Percentiles rank a stretch among this genome's conserved stretches.
phyloP scores from a whole-genome alignment of 331 rosid genomes.

The Dryas integrifolia region DNA sequence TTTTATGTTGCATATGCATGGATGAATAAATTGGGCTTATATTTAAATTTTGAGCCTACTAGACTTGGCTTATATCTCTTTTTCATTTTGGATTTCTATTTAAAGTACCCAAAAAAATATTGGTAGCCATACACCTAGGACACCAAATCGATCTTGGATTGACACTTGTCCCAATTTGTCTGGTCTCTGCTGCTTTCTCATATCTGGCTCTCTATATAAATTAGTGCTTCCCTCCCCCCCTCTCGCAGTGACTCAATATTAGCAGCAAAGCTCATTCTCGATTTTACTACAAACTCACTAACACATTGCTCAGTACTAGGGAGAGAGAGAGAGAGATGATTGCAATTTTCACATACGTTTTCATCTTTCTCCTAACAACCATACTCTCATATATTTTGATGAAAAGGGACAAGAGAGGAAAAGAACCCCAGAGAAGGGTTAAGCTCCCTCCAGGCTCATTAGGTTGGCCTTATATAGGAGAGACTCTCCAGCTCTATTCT shows the following conservation, averaged over 20 bases:
- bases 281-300: not conserved
- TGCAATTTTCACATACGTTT: conserved; percentile 24
- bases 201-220: conserved; percentile 5
- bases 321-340: conserved; percentile 39
- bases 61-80: too few species aligned
- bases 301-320: conserved; percentile 5
- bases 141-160: not conserved
- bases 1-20: too few species aligned
- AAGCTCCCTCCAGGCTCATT: conserved; percentile 92
- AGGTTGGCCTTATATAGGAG: conserved; percentile 94
- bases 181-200: not conserved
- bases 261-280: too few species aligned
- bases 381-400: conserved; percentile 35
- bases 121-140: not conserved
- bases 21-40: too few species aligned
- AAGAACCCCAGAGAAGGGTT: conserved; percentile 20
- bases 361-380: conserved; percentile 35
- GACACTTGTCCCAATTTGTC: conserved; percentile 10
- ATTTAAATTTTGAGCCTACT: too few species aligned
- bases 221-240: not conserved
- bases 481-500: conserved; percentile 77
- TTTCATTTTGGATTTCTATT: too few species aligned
- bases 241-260: too few species aligned
- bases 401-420: conserved; percentile 15
- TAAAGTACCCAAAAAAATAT: too few species aligned